phyloP scores from a whole-genome alignment of 1,284 basidiomycete genomes.

The Singerocomus inundabilis region DNA sequence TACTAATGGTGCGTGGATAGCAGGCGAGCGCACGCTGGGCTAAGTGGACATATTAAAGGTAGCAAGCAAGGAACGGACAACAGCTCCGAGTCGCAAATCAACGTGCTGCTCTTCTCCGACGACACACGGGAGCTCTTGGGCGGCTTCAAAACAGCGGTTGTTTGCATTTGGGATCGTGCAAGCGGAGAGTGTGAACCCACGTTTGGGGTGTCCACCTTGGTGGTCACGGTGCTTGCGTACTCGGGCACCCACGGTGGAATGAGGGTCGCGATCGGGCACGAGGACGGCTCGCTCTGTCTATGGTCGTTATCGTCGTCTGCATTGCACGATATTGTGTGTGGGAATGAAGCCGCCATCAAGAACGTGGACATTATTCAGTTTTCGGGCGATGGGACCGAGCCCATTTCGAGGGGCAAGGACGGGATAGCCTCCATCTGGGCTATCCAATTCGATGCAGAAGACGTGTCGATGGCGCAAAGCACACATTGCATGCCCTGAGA shows the following conservation, averaged over 20 bases:
- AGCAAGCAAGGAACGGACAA: background rate
- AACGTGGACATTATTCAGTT: slow-evolving; percentile 14
- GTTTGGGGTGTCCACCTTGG: slow-evolving; percentile 2
- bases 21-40: slow-evolving; percentile 10
- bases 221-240: slow-evolving; percentile 19
- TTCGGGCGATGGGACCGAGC: slow-evolving; percentile 3
- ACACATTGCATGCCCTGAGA: background rate
- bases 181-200: slow-evolving; percentile 16
- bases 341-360: slow-evolving; percentile 5
- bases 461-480: slow-evolving; percentile 5
- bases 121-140: slow-evolving; percentile 13
- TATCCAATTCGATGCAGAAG: background rate
- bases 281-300: slow-evolving; percentile 18
- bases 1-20: slow-evolving; percentile 8
- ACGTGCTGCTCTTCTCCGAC: slow-evolving; percentile 12
- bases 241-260: background rate
- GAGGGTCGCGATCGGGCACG: slow-evolving; percentile 15
- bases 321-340: slow-evolving; percentile 7
- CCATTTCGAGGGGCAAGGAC: slow-evolving; percentile 13
- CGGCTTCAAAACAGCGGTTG: slow-evolving; percentile 13
- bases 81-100: background rate
- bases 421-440: slow-evolving; percentile 11
- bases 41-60: slow-evolving; percentile 15
- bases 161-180: slow-evolving; percentile 19
- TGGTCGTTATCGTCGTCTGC: slow-evolving; percentile 19